Evolutionary conservation across 768 basidiomycete genomes (phyloP).

Genomic region (Clathrus columnatus): DNA sequence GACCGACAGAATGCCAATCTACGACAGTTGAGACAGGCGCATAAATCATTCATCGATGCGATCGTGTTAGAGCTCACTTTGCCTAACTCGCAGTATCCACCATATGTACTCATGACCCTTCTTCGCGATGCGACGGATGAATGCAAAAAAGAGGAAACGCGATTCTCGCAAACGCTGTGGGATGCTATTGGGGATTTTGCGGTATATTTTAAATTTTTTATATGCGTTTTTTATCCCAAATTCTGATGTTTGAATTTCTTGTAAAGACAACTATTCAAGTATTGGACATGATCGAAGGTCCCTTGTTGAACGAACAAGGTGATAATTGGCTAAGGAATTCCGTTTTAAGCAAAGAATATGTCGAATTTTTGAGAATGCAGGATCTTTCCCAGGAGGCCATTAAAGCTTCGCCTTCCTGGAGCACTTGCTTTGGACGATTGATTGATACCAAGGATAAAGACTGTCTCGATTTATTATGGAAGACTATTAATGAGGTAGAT

Average conservation of each 20-base stretch:
- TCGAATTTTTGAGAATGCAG: conserved; percentile 4
- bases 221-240: neutral
- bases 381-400: neutral
- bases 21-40: conserved; percentile 31
- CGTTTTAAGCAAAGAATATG: conserved; percentile 2
- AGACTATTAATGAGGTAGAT: conserved; percentile 15
- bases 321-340: conserved; percentile 37
- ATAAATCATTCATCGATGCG: conserved; percentile 74
- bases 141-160: conserved; percentile 61
- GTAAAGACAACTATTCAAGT: conserved; percentile 57
- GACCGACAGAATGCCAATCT: conserved; percentile 45
- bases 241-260: neutral
- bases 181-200: conserved; percentile 77
- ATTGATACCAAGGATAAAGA: conserved; percentile 36
- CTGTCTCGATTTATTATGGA: conserved; percentile 16
- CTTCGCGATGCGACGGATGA: conserved; percentile 67
- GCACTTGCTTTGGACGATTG: conserved; percentile 44
- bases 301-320: conserved; percentile 49
- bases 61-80: conserved; percentile 78
- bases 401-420: conserved; percentile 34
- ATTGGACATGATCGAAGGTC: conserved; percentile 53
- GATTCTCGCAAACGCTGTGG: conserved; percentile 73
- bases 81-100: conserved; percentile 59
- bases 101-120: conserved; percentile 53
- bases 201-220: conserved; percentile 30